Percentiles rank a stretch among this genome's conserved stretches.
These are phyloP conservation scores for Cladophialophora yegresii DNA, from an alignment of 2,329 filamentous ascomycete genomes.

Conservation along the genomic window DNA sequence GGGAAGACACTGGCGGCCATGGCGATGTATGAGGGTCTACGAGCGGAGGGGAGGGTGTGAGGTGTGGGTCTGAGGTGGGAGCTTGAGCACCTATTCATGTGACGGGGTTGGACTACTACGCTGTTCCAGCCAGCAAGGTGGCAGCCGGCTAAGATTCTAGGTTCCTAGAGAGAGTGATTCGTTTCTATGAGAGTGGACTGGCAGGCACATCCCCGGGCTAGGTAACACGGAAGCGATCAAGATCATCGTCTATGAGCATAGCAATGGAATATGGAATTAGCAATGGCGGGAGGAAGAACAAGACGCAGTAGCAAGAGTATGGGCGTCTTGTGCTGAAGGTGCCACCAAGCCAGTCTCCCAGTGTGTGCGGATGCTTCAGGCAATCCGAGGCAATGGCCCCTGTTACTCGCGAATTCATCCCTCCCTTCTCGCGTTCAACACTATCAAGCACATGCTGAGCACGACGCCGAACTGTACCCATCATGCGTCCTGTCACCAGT, in stretches of 20 bases:
- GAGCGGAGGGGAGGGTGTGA: conserved; percentile 25
- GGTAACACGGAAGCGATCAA: neutral
- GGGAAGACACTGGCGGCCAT: conserved; percentile 59
- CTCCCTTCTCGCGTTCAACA: neutral
- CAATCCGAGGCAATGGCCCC: neutral
- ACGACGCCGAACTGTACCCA: neutral
- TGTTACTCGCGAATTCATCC: neutral
- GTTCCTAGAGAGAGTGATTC: neutral
- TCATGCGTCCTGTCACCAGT: too few species aligned
- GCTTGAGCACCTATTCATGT: neutral
- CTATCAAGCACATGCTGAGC: neutral
- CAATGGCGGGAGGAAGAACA: neutral
- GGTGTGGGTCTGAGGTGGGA: too few species aligned
- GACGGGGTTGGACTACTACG: neutral
- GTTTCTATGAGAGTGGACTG: neutral
- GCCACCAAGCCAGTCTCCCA: neutral
- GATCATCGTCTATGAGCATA: neutral
- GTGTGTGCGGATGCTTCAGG: neutral
- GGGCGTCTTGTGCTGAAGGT: neutral
- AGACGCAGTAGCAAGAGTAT: neutral
- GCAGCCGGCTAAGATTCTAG: neutral
- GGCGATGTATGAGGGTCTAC: conserved; percentile 52
- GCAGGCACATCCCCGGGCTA: neutral
- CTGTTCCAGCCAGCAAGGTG: neutral
- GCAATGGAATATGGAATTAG: neutral